phyloP scores from a whole-genome alignment of 208 protist genomes.

The Novymonas esmeraldas region DNA sequence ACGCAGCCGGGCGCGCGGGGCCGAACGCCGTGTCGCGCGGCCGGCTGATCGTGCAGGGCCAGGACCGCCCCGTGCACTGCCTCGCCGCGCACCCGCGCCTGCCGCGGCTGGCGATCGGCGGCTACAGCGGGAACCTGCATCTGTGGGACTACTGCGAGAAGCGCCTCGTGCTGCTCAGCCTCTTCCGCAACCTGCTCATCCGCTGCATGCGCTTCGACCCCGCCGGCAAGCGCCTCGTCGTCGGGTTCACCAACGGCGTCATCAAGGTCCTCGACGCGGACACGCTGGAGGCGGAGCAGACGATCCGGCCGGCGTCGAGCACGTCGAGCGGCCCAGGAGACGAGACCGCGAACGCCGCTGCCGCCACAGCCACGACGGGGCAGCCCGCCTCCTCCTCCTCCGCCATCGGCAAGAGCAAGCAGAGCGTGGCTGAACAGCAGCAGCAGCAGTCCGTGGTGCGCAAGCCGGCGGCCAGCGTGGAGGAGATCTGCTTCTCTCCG shows the following conservation, averaged over 20 bases:
- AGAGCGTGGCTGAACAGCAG: neutral
- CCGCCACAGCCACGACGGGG: neutral
- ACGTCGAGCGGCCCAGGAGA: neutral
- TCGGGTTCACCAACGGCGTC: slow-evolving; percentile 93
- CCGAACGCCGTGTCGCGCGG: slow-evolving; percentile 58
- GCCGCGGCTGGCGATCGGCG: slow-evolving; percentile 83
- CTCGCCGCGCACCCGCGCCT: slow-evolving; percentile 86
- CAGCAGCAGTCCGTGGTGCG: slow-evolving; percentile 29
- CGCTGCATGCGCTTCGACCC: slow-evolving; percentile 90
- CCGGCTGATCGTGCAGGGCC: slow-evolving; percentile 88
- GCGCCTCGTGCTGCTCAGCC: slow-evolving; percentile 70
- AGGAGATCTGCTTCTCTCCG: slow-evolving; percentile 82
- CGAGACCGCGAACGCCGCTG: neutral
- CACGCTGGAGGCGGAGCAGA: slow-evolving; percentile 81
- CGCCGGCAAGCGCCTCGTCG: slow-evolving; percentile 72
- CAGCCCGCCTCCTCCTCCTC: neutral
- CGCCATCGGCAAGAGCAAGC: neutral
- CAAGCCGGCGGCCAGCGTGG: slow-evolving; percentile 70
- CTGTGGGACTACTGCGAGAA: slow-evolving; percentile 91
- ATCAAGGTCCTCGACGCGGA: slow-evolving; percentile 92
- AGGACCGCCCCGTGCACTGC: slow-evolving; percentile 84
- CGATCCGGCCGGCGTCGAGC: slow-evolving; percentile 46
- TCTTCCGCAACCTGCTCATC: slow-evolving; percentile 85
- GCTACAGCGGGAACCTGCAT: slow-evolving; percentile 87
- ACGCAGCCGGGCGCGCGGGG: slow-evolving; percentile 14